Conservation (phyloP, 2,329 filamentous ascomycete genomes). For the Pseudogymnoascus sp. region DNA sequence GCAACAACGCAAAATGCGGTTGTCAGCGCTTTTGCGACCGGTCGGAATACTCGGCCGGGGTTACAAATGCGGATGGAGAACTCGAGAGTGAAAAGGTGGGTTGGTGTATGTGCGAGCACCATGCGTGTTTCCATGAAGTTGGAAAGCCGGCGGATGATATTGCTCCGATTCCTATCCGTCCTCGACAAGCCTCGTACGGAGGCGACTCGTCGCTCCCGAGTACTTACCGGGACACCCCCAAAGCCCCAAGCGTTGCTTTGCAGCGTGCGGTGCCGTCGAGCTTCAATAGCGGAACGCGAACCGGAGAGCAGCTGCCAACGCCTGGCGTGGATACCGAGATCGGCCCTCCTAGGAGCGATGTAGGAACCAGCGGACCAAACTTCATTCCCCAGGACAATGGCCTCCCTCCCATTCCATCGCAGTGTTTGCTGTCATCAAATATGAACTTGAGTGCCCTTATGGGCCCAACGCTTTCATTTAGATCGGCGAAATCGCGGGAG, state of each 20-base stretch:
- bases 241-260: neutral
- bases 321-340: neutral
- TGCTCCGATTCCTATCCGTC: neutral
- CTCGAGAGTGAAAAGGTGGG: conserved; percentile 12
- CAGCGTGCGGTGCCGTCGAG: neutral
- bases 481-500: neutral
- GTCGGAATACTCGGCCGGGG: conserved; percentile 19
- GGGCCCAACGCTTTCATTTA: conserved; percentile 20
- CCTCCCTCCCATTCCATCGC: conserved; percentile 29
- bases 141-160: neutral
- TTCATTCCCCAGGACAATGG: conserved; percentile 20
- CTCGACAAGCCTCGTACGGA: neutral
- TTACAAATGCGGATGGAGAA: neutral
- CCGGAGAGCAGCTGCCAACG: neutral
- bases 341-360: neutral
- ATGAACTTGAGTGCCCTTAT: conserved; percentile 23
- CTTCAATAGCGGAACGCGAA: neutral
- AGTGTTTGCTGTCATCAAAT: conserved; percentile 30
- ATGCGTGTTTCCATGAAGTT: conserved; percentile 45
- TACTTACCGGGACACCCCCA: neutral
- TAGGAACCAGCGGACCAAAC: conserved; percentile 18
- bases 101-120: conserved; percentile 46
- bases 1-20: conserved; percentile 39
- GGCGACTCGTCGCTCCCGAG: conserved; percentile 3
- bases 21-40: conserved; percentile 45